These are phyloP conservation scores for Xerocomellus amylosporus DNA, from an alignment of 768 basidiomycete species.

Conservation along the genomic window DNA sequence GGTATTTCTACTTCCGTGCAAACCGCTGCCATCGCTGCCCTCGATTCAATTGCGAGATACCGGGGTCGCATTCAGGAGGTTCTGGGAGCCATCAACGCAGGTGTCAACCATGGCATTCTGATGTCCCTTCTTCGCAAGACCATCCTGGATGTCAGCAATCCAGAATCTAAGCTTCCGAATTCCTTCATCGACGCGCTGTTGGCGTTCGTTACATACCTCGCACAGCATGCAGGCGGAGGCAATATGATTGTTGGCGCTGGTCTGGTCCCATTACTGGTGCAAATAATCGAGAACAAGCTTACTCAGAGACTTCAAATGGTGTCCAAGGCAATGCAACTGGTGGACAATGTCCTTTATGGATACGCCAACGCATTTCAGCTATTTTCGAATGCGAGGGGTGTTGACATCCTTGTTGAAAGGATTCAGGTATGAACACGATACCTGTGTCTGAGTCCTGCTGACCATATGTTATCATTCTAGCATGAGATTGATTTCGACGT, in stretches of 20 bases:
- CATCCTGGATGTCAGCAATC: conserved; percentile 65
- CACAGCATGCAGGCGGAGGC: conserved; percentile 80
- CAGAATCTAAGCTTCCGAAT: conserved; percentile 64
- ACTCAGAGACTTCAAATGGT: conserved; percentile 70
- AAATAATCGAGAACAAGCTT: conserved; percentile 77
- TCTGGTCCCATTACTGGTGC: conserved; percentile 82
- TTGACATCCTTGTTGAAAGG: conserved; percentile 79
- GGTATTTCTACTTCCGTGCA: conserved; percentile 71
- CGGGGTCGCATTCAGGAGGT: conserved; percentile 83
- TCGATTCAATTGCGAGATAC: conserved; percentile 88
- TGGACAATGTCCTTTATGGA: conserved; percentile 90
- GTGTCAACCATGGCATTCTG: conserved; percentile 92
- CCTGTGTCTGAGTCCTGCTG: background rate
- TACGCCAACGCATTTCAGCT: conserved; percentile 84
- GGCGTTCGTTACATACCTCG: conserved; percentile 82
- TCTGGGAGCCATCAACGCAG: conserved; percentile 86
- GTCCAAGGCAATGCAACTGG: conserved; percentile 86
- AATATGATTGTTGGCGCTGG: conserved; percentile 96
- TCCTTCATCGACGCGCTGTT: conserved; percentile 82
- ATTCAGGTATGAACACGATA: conserved; percentile 63
- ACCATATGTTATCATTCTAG: conserved; percentile 35
- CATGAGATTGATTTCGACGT: conserved; percentile 68
- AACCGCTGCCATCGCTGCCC: conserved; percentile 80
- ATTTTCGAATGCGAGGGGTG: conserved; percentile 81
- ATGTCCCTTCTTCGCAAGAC: conserved; percentile 87